Conservation (phyloP, 2,329 filamentous ascomycete genomes). For the Huntiella moniliformis region DNA sequence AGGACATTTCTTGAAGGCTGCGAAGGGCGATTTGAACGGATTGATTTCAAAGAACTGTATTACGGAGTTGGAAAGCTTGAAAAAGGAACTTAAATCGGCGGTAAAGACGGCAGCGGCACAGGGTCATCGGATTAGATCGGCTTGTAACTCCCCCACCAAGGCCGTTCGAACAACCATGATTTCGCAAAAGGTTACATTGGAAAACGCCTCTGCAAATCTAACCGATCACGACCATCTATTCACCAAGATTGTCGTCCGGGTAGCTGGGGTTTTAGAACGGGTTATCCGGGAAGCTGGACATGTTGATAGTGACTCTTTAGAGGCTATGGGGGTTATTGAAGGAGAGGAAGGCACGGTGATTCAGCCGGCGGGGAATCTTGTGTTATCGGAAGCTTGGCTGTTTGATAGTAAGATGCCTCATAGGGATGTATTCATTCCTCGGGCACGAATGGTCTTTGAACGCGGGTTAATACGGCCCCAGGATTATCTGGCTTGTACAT, state of each 20-base stretch:
- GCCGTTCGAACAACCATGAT: constrained; percentile 60
- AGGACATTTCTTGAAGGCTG: constrained; percentile 21
- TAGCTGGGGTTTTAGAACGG: constrained; percentile 2
- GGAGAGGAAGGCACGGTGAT: constrained; percentile 14
- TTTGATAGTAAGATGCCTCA: constrained; percentile 55
- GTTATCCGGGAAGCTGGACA: constrained; percentile 24
- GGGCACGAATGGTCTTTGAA: constrained; percentile 51
- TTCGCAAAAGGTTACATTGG: constrained; percentile 64
- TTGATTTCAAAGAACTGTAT: constrained; percentile 18
- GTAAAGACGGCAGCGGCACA: constrained; percentile 24
- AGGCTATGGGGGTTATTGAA: not conserved
- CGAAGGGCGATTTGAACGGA: constrained; percentile 20
- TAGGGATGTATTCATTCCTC: constrained; percentile 55
- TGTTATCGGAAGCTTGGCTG: constrained; percentile 54
- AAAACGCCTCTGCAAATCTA: constrained; percentile 51
- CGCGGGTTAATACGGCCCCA: constrained; percentile 53
- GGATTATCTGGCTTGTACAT: constrained; percentile 58
- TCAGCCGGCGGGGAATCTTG: constrained; percentile 24
- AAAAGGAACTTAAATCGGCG: constrained; percentile 17
- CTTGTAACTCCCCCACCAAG: constrained; percentile 51
- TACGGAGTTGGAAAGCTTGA: constrained; percentile 15
- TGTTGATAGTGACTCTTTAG: not conserved
- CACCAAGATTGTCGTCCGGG: constrained; percentile 40
- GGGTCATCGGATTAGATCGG: constrained; percentile 24
- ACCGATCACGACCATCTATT: constrained; percentile 54